These are phyloP conservation scores for Rhynchosporium secalis DNA, from an alignment of 2,329 filamentous ascomycete species.

Conservation along the genomic window DNA sequence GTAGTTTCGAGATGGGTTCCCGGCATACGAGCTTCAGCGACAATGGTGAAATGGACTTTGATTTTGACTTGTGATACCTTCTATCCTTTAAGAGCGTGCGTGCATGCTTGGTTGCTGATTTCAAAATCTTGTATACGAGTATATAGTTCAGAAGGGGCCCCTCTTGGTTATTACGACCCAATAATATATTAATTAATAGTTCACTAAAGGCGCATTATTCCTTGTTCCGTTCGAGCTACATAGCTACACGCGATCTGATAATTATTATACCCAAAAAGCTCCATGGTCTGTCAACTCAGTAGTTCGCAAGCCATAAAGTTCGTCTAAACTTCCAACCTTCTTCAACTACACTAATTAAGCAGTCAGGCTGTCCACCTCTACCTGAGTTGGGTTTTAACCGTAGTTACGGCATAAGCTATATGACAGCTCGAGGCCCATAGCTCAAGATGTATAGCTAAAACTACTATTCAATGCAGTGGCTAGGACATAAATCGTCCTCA, in stretches of 20 bases:
- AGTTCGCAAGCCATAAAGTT: no score
- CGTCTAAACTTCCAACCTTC: no score
- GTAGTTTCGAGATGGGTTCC: slow-evolving; percentile 18
- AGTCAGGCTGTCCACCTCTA: background rate
- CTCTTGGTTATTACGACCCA: background rate
- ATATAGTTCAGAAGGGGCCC: background rate
- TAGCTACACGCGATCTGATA: no score
- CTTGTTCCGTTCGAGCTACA: background rate
- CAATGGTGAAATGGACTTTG: background rate
- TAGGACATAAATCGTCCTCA: slow-evolving; percentile 45
- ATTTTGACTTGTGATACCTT: slow-evolving; percentile 9
- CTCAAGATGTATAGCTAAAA: slow-evolving; percentile 12
- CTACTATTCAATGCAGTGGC: slow-evolving; percentile 36
- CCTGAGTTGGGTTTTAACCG: background rate
- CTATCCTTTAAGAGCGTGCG: background rate
- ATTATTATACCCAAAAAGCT: no score
- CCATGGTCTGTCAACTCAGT: no score
- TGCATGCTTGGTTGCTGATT: background rate
- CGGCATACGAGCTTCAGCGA: slow-evolving; percentile 4
- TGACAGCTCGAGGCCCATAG: background rate
- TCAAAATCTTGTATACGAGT: background rate
- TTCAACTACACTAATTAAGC: no score
- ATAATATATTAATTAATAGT: background rate
- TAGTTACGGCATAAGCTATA: background rate
- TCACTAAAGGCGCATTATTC: background rate